Evolutionary conservation across 2,329 filamentous ascomycete genomes (phyloP), one percentile per base, ranked within the genome.

Genomic region (Aspergillus tamarii): DNA sequence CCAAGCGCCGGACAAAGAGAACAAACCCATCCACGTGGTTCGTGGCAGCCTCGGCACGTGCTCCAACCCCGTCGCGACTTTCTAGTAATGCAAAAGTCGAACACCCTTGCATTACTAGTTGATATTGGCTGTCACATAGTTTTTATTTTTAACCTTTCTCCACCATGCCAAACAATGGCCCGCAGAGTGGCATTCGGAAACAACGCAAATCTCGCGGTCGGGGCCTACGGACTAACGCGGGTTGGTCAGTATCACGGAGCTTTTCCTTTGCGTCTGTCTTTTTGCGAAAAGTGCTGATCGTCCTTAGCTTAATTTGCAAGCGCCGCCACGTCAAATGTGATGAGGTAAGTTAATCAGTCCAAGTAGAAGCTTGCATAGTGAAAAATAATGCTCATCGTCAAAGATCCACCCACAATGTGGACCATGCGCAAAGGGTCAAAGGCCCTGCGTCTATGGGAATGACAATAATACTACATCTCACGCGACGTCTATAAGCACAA

Each of bases 311-410:
- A 21, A 64, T 70, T 34, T 74, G 73, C 66, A 74, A 74, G 53
- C 66, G 66, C 23, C 67, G 73, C 19, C 73, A 74, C 58, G 71
- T 75, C 36, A 75, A 75, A 57, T 75, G 73, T 34, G 73, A 74
- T 45, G 73, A 74, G 57, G 70, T 69, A 62, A 39, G 66, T 57
- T 50, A 6, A 48, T 48, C 21, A 23, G 12, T 16, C 6, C 23
- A 14, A 4, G 2, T 16, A 28, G 12, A 48, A 26, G 19, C 45
- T 28, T 23, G 12, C 2, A 4, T 16, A 16, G 23, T 55, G 39
- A n/a, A 41, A 46, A 16, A 28, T 8, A 34, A 16, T 14, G 21
- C 45, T 48, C 14, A 41, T 45, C 6, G 19, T 36, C 12, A 30
- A 50, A 70, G 69, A 65, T 62, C 46, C 70, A 64, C 26, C 73